These are phyloP conservation scores for Verruconis gallopava DNA, from an alignment of 2,329 filamentous ascomycete species.

Conservation along the genomic window DNA sequence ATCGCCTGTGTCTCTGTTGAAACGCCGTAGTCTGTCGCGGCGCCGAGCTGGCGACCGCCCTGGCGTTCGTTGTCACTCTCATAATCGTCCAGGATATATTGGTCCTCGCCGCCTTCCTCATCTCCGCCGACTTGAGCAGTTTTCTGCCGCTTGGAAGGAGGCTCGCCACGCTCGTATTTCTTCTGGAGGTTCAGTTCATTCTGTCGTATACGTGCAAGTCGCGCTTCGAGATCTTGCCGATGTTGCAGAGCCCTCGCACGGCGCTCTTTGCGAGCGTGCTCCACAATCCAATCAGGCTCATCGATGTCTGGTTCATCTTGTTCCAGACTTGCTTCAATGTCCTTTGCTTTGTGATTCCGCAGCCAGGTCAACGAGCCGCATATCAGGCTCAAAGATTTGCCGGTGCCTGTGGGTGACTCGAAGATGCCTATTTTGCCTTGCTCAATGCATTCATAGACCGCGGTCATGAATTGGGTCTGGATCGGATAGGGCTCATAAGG, in stretches of 20 bases:
- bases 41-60: conserved; percentile 12
- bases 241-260: conserved; percentile 51
- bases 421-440: conserved; percentile 74
- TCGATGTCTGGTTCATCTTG: conserved; percentile 36
- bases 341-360: conserved; percentile 59
- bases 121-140: conserved; percentile 10
- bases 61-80: conserved; percentile 47
- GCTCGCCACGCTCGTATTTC: conserved; percentile 36
- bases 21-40: conserved; percentile 33
- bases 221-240: conserved; percentile 62
- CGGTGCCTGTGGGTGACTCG: conserved; percentile 81
- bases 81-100: conserved; percentile 67
- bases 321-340: conserved; percentile 42
- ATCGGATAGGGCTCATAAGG: conserved; percentile 81
- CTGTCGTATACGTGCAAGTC: conserved; percentile 48
- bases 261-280: conserved; percentile 59
- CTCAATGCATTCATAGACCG: conserved; percentile 67
- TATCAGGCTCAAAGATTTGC: conserved; percentile 85
- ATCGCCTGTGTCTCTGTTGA: conserved; percentile 65
- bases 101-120: conserved; percentile 40
- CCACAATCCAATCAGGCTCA: conserved; percentile 74
- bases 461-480: conserved; percentile 76
- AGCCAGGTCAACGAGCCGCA: conserved; percentile 85
- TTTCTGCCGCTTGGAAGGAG: conserved; percentile 34
- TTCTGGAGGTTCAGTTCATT: conserved; percentile 49